Conservation (phyloP, 2,329 filamentous ascomycete species). For the Fusarium drepaniforme region DNA sequence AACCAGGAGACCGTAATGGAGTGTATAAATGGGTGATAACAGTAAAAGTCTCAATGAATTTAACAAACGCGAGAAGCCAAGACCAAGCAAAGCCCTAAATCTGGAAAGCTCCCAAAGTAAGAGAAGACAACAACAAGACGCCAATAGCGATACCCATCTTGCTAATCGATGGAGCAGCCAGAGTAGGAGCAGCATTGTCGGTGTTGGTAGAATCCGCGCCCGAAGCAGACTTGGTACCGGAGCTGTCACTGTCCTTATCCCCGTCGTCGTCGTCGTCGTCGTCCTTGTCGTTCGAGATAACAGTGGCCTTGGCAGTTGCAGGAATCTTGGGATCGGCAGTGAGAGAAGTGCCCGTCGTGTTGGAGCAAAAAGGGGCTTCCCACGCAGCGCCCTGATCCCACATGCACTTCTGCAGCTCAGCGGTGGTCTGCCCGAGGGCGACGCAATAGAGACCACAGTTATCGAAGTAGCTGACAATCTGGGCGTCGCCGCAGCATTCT, state of each 20-base stretch:
- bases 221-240: neutral
- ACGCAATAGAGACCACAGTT: slow-evolving; percentile 63
- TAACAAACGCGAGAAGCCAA: neutral
- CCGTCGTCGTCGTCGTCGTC: slow-evolving; percentile 10
- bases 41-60: neutral
- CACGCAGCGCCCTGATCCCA: slow-evolving; percentile 51
- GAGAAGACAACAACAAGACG: slow-evolving; percentile 48
- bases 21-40: neutral
- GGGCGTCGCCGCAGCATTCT: slow-evolving; percentile 58
- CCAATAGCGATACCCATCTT: slow-evolving; percentile 47
- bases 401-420: slow-evolving; percentile 51
- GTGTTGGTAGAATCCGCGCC: slow-evolving; percentile 9
- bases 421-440: slow-evolving; percentile 41
- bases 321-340: slow-evolving; percentile 48
- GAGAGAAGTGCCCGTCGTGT: slow-evolving; percentile 50
- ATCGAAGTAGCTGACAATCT: slow-evolving; percentile 57
- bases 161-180: slow-evolving; percentile 28
- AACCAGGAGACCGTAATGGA: neutral
- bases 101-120: slow-evolving; percentile 25
- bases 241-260: neutral
- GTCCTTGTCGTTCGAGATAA: slow-evolving; percentile 38
- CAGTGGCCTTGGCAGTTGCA: slow-evolving; percentile 44
- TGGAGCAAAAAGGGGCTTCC: slow-evolving; percentile 60
- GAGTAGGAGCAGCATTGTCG: slow-evolving; percentile 11
- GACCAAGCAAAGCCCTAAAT: slow-evolving; percentile 4